Conservation (phyloP, 208 protist species). For the Leishmania lainsoni region DNA sequence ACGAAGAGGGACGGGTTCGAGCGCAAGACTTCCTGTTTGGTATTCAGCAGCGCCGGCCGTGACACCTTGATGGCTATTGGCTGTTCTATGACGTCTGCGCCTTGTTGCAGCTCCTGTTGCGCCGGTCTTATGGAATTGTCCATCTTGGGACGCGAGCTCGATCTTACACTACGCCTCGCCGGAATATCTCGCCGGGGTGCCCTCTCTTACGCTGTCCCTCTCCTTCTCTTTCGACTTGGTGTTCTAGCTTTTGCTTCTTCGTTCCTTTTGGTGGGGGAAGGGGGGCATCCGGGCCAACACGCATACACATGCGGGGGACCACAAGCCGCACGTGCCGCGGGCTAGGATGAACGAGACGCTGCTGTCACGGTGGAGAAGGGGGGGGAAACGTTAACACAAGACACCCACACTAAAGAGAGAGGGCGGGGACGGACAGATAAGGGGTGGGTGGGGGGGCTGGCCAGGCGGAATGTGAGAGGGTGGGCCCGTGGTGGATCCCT, state of each 20-base stretch:
- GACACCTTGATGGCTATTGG: conserved; percentile 14
- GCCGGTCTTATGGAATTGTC: not conserved
- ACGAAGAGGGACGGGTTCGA: conserved; percentile 17
- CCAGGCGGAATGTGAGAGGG: too few relatives aligned
- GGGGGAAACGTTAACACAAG: not conserved
- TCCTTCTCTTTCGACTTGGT: not conserved
- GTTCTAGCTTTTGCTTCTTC: too few relatives aligned
- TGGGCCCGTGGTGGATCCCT: not conserved
- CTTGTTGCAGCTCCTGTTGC: not conserved
- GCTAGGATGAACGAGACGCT: not conserved
- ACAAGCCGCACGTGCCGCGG: not conserved
- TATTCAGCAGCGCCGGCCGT: conserved; percentile 14
- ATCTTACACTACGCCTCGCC: too few relatives aligned
- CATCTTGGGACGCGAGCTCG: not conserved
- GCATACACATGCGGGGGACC: not conserved
- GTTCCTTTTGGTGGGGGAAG: too few relatives aligned
- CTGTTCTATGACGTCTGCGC: not conserved
- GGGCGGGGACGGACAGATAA: not conserved
- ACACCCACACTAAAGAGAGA: not conserved
- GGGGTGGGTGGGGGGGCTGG: not conserved
- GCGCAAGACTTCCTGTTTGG: not conserved
- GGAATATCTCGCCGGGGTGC: not conserved
- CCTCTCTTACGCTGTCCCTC: not conserved
- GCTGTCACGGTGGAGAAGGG: not conserved
- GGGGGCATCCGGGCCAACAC: not conserved